phyloP scores from a whole-genome alignment of 768 basidiomycete species.

The Tricholoma hemisulphureum region DNA sequence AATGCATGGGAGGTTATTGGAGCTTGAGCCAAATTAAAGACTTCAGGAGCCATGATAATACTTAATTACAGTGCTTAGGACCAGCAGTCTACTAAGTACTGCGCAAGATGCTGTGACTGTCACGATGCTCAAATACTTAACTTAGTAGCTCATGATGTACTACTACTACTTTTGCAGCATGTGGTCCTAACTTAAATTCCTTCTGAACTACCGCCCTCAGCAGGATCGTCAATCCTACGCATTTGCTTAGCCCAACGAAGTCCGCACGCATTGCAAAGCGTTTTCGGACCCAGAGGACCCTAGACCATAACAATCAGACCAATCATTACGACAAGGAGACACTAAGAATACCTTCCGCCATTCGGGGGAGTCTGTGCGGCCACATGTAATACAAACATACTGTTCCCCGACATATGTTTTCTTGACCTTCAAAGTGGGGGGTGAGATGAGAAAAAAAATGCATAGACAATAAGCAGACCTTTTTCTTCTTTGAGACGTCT shows the following conservation, averaged over 20 bases:
- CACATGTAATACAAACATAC: slow-evolving; percentile 89
- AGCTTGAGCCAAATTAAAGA: slow-evolving; percentile 73
- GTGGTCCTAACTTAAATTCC: neutral
- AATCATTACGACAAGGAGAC: slow-evolving; percentile 2
- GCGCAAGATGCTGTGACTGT: slow-evolving; percentile 21
- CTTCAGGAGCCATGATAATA: slow-evolving; percentile 63
- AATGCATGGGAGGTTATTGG: slow-evolving; percentile 91
- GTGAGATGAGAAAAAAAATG: neutral
- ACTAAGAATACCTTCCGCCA: slow-evolving; percentile 75
- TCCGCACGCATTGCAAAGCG: slow-evolving; percentile 96
- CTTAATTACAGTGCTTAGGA: slow-evolving; percentile 57
- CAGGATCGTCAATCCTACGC: slow-evolving; percentile 38
- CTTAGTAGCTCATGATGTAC: neutral
- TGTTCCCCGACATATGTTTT: slow-evolving; percentile 57
- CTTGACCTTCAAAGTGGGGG: slow-evolving; percentile 34
- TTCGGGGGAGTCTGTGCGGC: slow-evolving; percentile 93
- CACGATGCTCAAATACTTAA: neutral
- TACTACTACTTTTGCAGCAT: neutral
- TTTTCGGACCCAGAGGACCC: slow-evolving; percentile 95
- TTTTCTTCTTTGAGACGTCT: slow-evolving; percentile 60
- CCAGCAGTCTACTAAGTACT: slow-evolving; percentile 89
- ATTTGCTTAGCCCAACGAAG: slow-evolving; percentile 85
- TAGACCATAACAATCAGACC: slow-evolving; percentile 24
- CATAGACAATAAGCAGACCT: slow-evolving; percentile 38
- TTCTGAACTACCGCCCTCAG: slow-evolving; percentile 15